phyloP scores from a whole-genome alignment of 2,329 filamentous ascomycete species.

The Trichoderma sp. region DNA sequence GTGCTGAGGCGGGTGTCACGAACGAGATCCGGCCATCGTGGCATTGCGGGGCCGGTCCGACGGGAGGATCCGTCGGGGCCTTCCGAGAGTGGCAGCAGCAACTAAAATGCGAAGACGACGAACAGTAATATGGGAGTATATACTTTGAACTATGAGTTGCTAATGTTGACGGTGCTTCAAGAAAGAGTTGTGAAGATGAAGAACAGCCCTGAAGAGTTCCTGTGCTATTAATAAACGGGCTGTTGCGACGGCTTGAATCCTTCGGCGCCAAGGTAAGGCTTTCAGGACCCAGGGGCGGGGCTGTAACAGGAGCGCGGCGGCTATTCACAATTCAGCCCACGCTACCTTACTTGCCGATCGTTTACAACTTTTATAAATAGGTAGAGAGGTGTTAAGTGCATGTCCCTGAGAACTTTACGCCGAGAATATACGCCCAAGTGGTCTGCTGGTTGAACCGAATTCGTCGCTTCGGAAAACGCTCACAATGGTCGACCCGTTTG shows the following conservation, averaged over 20 bases:
- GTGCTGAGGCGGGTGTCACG: constrained; percentile 29
- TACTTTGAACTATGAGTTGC: neutral
- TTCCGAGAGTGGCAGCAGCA: neutral
- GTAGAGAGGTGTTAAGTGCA: neutral
- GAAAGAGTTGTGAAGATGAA: neutral
- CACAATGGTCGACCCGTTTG: neutral
- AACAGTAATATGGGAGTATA: neutral
- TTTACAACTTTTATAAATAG: neutral
- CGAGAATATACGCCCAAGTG: neutral
- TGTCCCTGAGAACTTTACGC: neutral
- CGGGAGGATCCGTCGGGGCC: constrained; percentile 6
- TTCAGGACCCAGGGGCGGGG: neutral
- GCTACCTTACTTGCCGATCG: neutral
- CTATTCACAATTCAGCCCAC: constrained; percentile 7
- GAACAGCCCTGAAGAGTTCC: neutral
- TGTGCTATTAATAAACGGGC: neutral
- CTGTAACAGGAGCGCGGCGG: neutral
- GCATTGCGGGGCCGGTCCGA: neutral
- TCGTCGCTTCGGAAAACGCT: neutral
- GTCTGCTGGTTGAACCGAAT: neutral
- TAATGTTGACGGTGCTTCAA: no score
- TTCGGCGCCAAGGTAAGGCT: neutral
- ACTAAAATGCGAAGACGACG: neutral
- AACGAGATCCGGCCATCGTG: constrained; percentile 18
- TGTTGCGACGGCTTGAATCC: neutral